phyloP scores from a whole-genome alignment of 352 stramenopile genomes.

The Globisporangium orthogonon region DNA sequence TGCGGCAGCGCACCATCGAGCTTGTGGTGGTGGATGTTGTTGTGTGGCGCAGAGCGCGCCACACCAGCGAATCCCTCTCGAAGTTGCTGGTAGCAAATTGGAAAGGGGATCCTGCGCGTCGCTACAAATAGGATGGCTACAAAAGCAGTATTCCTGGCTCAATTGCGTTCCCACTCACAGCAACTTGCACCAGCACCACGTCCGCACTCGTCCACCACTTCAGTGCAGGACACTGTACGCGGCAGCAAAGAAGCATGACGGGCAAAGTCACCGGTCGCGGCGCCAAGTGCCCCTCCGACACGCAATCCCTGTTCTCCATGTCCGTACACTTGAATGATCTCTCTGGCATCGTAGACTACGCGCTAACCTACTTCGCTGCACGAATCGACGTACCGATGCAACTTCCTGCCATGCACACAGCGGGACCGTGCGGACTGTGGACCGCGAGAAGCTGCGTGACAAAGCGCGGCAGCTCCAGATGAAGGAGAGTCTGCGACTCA shows the following conservation, averaged over 20 bases:
- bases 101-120: neutral
- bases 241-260: constrained; percentile 21
- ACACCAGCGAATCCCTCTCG: neutral
- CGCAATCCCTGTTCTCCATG: constrained; percentile 38
- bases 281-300: constrained; percentile 20
- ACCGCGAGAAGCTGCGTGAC: constrained; percentile 61
- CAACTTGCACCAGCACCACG: no score
- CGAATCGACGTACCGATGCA: neutral
- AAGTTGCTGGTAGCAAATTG: neutral
- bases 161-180: no score
- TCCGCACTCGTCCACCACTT: neutral
- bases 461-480: constrained; percentile 66
- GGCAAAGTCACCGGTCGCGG: constrained; percentile 24
- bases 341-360: neutral
- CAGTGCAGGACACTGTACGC: neutral
- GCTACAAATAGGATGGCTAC: neutral
- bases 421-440: constrained; percentile 45
- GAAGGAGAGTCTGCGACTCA: constrained; percentile 59
- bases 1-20: neutral
- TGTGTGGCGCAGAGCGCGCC: neutral
- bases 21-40: no score
- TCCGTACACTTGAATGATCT: constrained; percentile 4
- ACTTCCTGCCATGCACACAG: constrained; percentile 6
- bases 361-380: neutral
- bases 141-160: neutral